Evolutionary conservation across 805 yeast species (phyloP).

Genomic region (Barnettozyma siamensis): DNA sequence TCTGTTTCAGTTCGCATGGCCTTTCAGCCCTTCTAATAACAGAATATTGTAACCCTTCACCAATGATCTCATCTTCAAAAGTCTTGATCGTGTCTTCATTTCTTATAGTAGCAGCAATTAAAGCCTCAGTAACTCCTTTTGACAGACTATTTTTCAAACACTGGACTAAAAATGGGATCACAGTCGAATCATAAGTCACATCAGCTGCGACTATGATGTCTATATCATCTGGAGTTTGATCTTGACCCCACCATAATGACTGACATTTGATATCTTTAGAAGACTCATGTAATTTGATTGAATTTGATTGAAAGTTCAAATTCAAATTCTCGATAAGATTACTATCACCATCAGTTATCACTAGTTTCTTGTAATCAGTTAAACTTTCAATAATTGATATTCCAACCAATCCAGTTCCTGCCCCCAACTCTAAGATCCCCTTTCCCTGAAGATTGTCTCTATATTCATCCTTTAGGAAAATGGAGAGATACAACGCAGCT

Average conservation of each 20-base stretch:
- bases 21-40: slow-evolving; percentile 11
- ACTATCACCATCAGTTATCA: slow-evolving; percentile 66
- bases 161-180: slow-evolving; percentile 48
- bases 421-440: slow-evolving; percentile 68
- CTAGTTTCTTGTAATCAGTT: slow-evolving; percentile 24
- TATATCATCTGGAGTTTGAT: slow-evolving; percentile 33
- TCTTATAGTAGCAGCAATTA: slow-evolving; percentile 73
- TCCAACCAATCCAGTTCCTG: slow-evolving; percentile 85
- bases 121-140: slow-evolving; percentile 24
- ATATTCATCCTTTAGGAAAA: slow-evolving; percentile 34
- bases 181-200: slow-evolving; percentile 71
- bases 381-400: slow-evolving; percentile 25
- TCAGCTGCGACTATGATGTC: slow-evolving; percentile 76
- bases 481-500: slow-evolving; percentile 67
- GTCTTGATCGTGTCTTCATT: slow-evolving; percentile 44
- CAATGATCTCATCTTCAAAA: slow-evolving; percentile 35
- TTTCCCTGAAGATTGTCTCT: slow-evolving; percentile 15
- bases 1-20: slow-evolving; percentile 18
- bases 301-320: slow-evolving; percentile 43
- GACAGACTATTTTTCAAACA: slow-evolving; percentile 32
- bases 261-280: slow-evolving; percentile 25
- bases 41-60: slow-evolving; percentile 16
- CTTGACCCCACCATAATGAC: slow-evolving; percentile 57
- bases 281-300: slow-evolving; percentile 13
- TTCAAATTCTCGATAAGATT: slow-evolving; percentile 43